Evolutionary conservation across 768 basidiomycete species (phyloP).

Genomic region (Suillus fuscotomentosus): DNA sequence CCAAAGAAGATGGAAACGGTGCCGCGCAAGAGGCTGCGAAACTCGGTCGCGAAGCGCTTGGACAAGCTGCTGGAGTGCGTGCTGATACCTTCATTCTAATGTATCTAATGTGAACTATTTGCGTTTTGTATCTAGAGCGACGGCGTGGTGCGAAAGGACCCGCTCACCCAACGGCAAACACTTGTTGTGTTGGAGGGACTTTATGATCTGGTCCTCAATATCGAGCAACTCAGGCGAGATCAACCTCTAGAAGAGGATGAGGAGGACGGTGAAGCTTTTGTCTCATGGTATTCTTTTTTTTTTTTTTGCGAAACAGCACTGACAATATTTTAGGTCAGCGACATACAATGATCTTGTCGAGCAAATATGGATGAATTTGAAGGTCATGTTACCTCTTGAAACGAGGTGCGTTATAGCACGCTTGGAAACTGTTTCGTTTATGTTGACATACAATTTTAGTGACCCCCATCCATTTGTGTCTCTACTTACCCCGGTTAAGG

Average conservation of each 20-base stretch:
- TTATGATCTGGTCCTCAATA: conserved; percentile 79
- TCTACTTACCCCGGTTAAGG: conserved; percentile 83
- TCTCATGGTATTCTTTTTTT: conserved; percentile 42
- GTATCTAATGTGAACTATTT: background rate
- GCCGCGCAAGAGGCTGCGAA: conserved; percentile 75
- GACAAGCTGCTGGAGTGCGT: conserved; percentile 54
- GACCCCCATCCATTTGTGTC: conserved; percentile 97
- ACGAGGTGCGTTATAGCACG: conserved; percentile 60
- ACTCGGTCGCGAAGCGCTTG: conserved; percentile 71
- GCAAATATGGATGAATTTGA: conserved; percentile 74
- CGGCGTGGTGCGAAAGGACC: conserved; percentile 63
- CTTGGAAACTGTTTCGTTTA: background rate
- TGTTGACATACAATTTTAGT: conserved; percentile 37
- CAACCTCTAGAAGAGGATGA: conserved; percentile 60
- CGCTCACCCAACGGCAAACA: conserved; percentile 76
- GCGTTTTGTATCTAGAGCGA: conserved; percentile 43
- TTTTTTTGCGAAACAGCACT: conserved; percentile 6
- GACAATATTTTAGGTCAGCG: conserved; percentile 45
- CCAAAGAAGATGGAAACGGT: conserved; percentile 56
- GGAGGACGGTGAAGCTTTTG: conserved; percentile 40
- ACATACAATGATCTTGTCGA: conserved; percentile 61
- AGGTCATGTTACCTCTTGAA: conserved; percentile 90
- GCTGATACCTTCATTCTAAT: background rate
- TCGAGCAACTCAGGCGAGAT: conserved; percentile 83
- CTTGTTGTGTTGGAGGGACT: conserved; percentile 78